phyloP scores from a whole-genome alignment of 805 yeast species.

The Deakozyma indianensis region DNA sequence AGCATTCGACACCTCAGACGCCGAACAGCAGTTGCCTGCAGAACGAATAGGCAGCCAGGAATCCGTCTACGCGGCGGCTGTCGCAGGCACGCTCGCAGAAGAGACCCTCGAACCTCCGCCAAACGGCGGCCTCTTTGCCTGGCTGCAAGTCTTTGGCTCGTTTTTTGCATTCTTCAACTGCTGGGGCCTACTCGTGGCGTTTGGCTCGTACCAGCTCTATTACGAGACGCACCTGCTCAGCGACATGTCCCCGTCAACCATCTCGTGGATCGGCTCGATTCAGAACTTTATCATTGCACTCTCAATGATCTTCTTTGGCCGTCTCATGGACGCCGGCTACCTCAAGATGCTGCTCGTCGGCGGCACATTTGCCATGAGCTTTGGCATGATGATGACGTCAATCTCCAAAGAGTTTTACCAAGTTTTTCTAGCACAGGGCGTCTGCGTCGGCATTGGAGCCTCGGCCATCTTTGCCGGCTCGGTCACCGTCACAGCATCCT shows the following conservation, averaged over 20 bases:
- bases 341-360: conserved; percentile 12
- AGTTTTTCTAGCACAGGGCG: conserved; percentile 37
- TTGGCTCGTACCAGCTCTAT: conserved; percentile 12
- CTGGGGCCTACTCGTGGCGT: conserved; percentile 8
- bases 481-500: conserved; percentile 30
- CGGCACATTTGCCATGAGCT: conserved; percentile 14
- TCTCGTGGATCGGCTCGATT: conserved; percentile 16
- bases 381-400: conserved; percentile 19
- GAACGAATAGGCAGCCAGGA: background rate
- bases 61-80: conserved; percentile 1
- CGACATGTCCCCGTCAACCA: conserved; percentile 10
- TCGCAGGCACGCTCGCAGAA: background rate
- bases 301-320: conserved; percentile 17
- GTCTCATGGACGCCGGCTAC: conserved; percentile 17
- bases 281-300: conserved; percentile 12
- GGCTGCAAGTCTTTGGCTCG: conserved; percentile 12
- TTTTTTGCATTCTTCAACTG: conserved; percentile 11
- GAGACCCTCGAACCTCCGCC: conserved; percentile 9
- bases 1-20: no score
- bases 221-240: conserved; percentile 8
- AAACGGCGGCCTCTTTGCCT: conserved; percentile 11
- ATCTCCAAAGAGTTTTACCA: conserved; percentile 31
- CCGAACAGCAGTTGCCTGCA: no score
- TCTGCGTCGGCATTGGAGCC: conserved; percentile 32
- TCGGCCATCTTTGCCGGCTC: conserved; percentile 30